Percentiles rank a stretch among this genome's conserved stretches.
Evolutionary conservation across 345 rosid genomes (phyloP).

Genomic region (Linum lewisii): DNA sequence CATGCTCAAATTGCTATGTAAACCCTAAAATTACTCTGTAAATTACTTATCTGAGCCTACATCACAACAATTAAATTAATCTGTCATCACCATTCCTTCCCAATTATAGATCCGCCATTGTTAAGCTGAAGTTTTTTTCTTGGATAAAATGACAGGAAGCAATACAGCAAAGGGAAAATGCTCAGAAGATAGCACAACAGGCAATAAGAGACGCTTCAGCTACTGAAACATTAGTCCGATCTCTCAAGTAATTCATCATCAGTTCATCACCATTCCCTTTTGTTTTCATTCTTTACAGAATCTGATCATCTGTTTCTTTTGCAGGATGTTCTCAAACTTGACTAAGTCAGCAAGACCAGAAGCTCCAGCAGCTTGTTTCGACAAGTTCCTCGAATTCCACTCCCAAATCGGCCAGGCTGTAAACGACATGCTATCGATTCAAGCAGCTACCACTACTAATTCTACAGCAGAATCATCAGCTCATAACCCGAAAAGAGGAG

Average conservation of each 20-base stretch:
- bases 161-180: conserved; percentile 55
- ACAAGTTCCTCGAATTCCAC: conserved; percentile 71
- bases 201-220: conserved; percentile 77
- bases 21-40: background rate
- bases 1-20: too few species aligned
- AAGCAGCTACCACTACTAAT: conserved; percentile 38
- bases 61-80: background rate
- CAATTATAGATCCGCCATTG: too few species aligned
- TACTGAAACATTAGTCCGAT: conserved; percentile 54
- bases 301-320: background rate
- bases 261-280: background rate
- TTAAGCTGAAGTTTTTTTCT: too few species aligned
- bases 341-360: conserved; percentile 59
- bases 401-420: conserved; percentile 49
- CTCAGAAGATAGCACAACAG: conserved; percentile 75
- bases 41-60: too few species aligned
- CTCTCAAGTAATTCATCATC: conserved; percentile 44
- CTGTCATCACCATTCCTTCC: too few species aligned
- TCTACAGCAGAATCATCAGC: conserved; percentile 19
- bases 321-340: conserved; percentile 55
- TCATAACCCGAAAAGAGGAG: conserved; percentile 18
- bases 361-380: conserved; percentile 55
- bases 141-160: too few species aligned
- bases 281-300: background rate
- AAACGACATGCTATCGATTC: conserved; percentile 50